Evolutionary conservation across 305 asterid genomes (phyloP), one percentile per base, ranked within the genome.

Genomic region (Fraxinus ornus): DNA sequence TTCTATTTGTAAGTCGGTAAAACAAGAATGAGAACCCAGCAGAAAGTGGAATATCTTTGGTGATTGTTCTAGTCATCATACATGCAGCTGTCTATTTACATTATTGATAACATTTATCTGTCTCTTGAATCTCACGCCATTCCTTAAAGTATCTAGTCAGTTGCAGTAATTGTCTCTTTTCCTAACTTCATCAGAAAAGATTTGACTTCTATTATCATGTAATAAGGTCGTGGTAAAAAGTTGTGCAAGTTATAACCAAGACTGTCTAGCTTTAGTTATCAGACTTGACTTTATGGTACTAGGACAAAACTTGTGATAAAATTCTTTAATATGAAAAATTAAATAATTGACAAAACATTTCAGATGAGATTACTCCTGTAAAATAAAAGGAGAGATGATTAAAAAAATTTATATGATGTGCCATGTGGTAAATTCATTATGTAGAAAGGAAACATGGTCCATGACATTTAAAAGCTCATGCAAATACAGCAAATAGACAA

Each of bases 151-250:
- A 66, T 26, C 17, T 12, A 66, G n/a, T 66, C 73, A 66, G 35
- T 26, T 26, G 35, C 73, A 24, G 33, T 66, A 66, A 24, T 44
- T 30, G 52, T 66, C 55, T 47, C 55, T 74, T 83, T 84, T 64
- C 72, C 80, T 41, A 30, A 41, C 17, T 24, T 30, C 73, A 77
- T 76, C 80, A 47, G 78, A 74, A 47, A 60, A n/a, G 13, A 21
- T 60, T 21, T 60, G 70, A 60, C 30, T 21, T 77, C 82, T 44
- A 24, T 10, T 66, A 35, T 26, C 70, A 60, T 6, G 1, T 60
- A 60, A 60, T 21, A 60, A 60, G 30, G 70, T 60, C 30, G 30
- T 60, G 13, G 30, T 60, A 60, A 60, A 21, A 55, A 55, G 26
- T 60, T 7, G 70, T 21, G 70, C 30, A 60, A 60, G 70, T 60